Evolutionary conservation across 2,329 filamentous ascomycete species (phyloP), one percentile per base, ranked within the genome.

Genomic region (Chaetothyriales sp.): DNA sequence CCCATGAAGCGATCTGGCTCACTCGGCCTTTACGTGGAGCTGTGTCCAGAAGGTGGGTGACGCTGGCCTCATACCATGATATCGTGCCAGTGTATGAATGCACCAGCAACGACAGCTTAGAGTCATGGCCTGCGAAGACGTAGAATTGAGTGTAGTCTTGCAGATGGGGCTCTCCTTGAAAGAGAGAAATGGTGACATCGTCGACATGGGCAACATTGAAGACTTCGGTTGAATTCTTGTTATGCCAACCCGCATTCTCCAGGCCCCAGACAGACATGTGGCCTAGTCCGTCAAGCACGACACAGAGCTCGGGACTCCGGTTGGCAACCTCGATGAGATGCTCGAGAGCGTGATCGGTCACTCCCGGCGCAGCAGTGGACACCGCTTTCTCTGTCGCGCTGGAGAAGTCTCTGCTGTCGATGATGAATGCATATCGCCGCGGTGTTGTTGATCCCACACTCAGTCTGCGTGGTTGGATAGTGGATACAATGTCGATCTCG

Each of bases 201-300:
- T 85, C 79, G 22, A 89, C 77, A 61, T 93, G 85, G 1, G 86
- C 80, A 58, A 95, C 81, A 62, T 87, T 92, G 70, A 92, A 93
- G n/a, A 90, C 78, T 55, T 81, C 80, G 25, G 79, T 74, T 3
- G 76, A 73, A 53, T 78, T 78, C 57, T 78, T 79, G 28, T 74
- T 71, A 61, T 82, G 86, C 59, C 78, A 81, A 36, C 84, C 83
- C 18, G 94, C 77, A 61, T 90, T 89, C 64, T 96, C 89, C 51
- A 98, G 69, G 0, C 87, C 90, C 86, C 90, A 95, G 0, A 86
- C 87, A 43, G 86, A 88, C 83, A 96, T 86, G 57, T 82, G 81
- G 1, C 90, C 90, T 46, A 76, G 72, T n/a, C 82, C 81, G 65
- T 96, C 87, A 46, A 95, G 73, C 7, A 90, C 80, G 20, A 96